A percentile compares a stretch with the other conserved stretches of the same genome.
These are phyloP conservation scores for Haplosporangium sp. DNA, from an alignment of 371 early-diverging fungal genomes.

Conservation along the genomic window DNA sequence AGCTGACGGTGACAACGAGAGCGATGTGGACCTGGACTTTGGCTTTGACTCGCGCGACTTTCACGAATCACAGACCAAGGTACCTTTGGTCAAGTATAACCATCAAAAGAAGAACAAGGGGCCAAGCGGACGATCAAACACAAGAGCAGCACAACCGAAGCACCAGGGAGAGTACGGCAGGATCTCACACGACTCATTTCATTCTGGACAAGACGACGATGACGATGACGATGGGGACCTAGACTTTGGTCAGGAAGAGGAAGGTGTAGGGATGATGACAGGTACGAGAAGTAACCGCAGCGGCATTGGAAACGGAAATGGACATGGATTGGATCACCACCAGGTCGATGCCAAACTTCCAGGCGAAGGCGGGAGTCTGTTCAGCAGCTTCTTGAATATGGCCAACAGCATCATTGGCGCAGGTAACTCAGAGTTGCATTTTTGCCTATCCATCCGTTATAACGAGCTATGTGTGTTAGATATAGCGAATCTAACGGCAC, in stretches of 20 bases:
- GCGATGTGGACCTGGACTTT: slow-evolving; percentile 38
- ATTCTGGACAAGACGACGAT: slow-evolving; percentile 13
- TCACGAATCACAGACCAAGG: slow-evolving; percentile 23
- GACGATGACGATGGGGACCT: slow-evolving; percentile 31
- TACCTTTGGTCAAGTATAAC: slow-evolving; percentile 36
- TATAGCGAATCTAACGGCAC: too few relatives aligned
- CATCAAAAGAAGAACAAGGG: background rate
- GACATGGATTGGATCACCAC: slow-evolving; percentile 9
- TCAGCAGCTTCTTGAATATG: slow-evolving; percentile 72
- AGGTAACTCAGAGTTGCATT: slow-evolving; percentile 54
- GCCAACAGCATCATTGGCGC: slow-evolving; percentile 85
- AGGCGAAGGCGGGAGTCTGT: slow-evolving; percentile 44
- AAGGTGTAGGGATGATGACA: slow-evolving; percentile 49
- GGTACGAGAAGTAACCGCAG: slow-evolving; percentile 47
- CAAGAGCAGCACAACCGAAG: slow-evolving; percentile 24
- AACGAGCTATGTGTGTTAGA: too few relatives aligned
- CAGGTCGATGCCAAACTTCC: slow-evolving; percentile 34
- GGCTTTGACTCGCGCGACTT: slow-evolving; percentile 15
- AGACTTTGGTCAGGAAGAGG: slow-evolving; percentile 48
- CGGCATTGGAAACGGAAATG: slow-evolving; percentile 34
- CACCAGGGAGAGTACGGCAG: slow-evolving; percentile 36
- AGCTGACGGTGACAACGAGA: slow-evolving; percentile 17
- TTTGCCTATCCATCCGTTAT: background rate
- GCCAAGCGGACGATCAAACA: slow-evolving; percentile 1
- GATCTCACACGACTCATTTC: slow-evolving; percentile 45